Base-by-base conservation (phyloP, 371 early-diverging fungal species). In the Syncephalis plumigaleata region DNA sequence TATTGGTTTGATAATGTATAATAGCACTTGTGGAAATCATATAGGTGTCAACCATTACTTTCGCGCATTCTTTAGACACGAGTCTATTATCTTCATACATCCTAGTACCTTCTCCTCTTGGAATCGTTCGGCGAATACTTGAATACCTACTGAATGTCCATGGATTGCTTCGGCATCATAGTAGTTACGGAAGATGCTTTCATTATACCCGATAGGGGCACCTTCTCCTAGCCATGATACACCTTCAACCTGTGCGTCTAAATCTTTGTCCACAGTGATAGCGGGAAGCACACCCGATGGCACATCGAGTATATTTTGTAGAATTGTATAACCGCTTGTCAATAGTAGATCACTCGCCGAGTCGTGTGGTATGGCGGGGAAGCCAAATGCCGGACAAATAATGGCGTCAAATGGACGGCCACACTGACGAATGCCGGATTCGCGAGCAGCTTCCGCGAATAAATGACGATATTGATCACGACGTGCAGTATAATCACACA, bases 201-300 rank as follows among this genome's bases (percentile, higher is more conserved):
- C 13, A 11, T 13, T 9, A 9, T 48, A 31, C 9, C 9, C n/a
- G 9, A 11, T 18, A 25, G 17, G 11, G 3, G 3, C 26, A 9
- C 15, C 15, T 1, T 48, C 26, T 3, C 11, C 22, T 3, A 42
- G 16, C 49, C 31, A 31, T 31, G 31, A 31, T 31, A 31, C 31
- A 31, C 11, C 7, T 31, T 31, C 31, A 7, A 31, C 11, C 11
- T 31, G 31, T 31, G 31, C 31, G 26, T 48, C 49, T 7, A 40
- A 17, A 23, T 48, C 43, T 9, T 7, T 16, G 40, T 40, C 25
- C 5, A 48, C 40, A 20, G 3, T 23, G 40, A 42, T 48, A n/a
- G 40, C 24, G 13, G 49, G 49, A n/a, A 48, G 15, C n/a, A 39
- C 39, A 17, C 49, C 49, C 16, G 49, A 13, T 22, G 49, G 40